phyloP scores from a whole-genome alignment of 2,329 filamentous ascomycete genomes.

The Epichloe hybrida region DNA sequence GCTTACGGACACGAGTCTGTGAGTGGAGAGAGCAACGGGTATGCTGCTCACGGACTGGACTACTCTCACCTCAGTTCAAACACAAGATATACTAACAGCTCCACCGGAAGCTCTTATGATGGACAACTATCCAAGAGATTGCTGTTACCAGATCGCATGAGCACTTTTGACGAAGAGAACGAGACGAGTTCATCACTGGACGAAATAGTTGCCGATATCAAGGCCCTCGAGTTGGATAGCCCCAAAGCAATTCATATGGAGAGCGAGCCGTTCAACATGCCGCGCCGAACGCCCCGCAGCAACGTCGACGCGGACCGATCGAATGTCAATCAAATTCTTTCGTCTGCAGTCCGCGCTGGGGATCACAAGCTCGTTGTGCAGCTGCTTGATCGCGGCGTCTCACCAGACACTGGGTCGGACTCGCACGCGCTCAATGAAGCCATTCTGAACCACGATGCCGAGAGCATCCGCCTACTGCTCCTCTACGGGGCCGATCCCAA shows the following conservation, averaged over 20 bases:
- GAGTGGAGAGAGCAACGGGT: slow-evolving; percentile 7
- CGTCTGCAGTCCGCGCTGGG: slow-evolving; percentile 40
- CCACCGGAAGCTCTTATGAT: slow-evolving; percentile 16
- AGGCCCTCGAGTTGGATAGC: slow-evolving; percentile 26
- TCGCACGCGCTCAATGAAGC: slow-evolving; percentile 39
- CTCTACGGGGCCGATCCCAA: slow-evolving; percentile 45
- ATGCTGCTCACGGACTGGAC: slow-evolving; percentile 1
- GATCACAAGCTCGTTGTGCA: slow-evolving; percentile 45
- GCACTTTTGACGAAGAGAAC: slow-evolving; percentile 15
- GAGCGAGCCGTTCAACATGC: slow-evolving; percentile 36
- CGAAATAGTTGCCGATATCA: slow-evolving; percentile 18
- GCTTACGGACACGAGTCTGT: slow-evolving; percentile 7
- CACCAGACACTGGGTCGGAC: slow-evolving; percentile 33
- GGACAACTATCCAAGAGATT: slow-evolving; percentile 11
- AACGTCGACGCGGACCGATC: slow-evolving; percentile 27
- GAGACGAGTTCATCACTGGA: slow-evolving; percentile 11
- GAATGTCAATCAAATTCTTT: slow-evolving; percentile 32
- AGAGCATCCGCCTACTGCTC: slow-evolving; percentile 41
- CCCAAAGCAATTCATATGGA: slow-evolving; percentile 32
- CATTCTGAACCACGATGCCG: slow-evolving; percentile 34
- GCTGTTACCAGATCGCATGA: slow-evolving; percentile 14
- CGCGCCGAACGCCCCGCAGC: slow-evolving; percentile 36
- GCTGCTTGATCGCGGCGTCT: slow-evolving; percentile 43
- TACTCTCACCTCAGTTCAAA: slow-evolving; percentile 4
- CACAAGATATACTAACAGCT: slow-evolving; percentile 15